Conservation (phyloP, 495 filamentous ascomycete species). For the Penicillium daleae region DNA sequence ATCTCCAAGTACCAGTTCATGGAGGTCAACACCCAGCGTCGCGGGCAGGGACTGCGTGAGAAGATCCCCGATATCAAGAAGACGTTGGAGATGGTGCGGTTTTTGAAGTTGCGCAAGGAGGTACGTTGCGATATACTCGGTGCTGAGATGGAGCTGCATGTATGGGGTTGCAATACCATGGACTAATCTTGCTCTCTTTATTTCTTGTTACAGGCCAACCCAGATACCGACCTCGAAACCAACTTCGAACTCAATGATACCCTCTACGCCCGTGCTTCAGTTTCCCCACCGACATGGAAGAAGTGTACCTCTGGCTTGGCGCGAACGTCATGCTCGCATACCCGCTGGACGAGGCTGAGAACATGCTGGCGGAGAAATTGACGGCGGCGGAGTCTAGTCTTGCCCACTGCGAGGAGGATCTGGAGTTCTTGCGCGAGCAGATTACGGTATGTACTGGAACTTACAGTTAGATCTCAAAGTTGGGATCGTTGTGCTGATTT, state of each 20-base stretch:
- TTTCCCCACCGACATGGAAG: constrained; percentile 82
- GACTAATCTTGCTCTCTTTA: not conserved
- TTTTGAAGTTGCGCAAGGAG: constrained; percentile 62
- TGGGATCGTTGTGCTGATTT: too few relatives aligned
- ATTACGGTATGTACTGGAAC: constrained; percentile 70
- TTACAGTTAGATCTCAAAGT: too few relatives aligned
- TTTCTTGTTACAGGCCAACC: constrained; percentile 20
- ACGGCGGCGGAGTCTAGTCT: constrained; percentile 76
- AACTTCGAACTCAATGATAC: constrained; percentile 97
- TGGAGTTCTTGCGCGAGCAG: constrained; percentile 95
- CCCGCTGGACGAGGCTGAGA: constrained; percentile 82
- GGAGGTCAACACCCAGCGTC: constrained; percentile 87
- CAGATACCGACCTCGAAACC: constrained; percentile 65
- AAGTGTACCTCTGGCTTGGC: constrained; percentile 96
- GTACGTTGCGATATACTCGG: constrained; percentile 15
- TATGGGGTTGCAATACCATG: not conserved
- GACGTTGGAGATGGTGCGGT: constrained; percentile 91
- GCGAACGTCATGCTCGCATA: constrained; percentile 99
- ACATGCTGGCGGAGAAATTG: constrained; percentile 77
- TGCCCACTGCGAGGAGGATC: constrained; percentile 88
- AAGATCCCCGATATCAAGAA: constrained; percentile 98
- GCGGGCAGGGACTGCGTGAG: constrained; percentile 81
- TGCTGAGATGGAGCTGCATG: not conserved
- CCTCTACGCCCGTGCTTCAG: constrained; percentile 82
- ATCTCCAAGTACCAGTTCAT: constrained; percentile 99